These are phyloP conservation scores for Eragrostis curvula DNA, from an alignment of 176 grass and related monocot genomes.

Conservation along the genomic window DNA sequence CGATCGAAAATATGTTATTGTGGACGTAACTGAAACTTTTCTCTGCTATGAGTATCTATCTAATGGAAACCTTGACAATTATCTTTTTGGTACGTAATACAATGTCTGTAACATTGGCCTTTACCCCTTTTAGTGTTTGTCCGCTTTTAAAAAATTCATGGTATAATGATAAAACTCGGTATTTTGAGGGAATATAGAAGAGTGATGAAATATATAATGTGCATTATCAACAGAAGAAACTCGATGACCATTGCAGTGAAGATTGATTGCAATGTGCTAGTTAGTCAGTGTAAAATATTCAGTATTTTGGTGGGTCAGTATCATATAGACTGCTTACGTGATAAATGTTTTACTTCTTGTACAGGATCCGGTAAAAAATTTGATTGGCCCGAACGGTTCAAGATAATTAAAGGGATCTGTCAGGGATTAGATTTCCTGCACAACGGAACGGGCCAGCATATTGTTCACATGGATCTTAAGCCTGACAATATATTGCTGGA, in stretches of 20 bases:
- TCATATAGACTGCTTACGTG: not conserved
- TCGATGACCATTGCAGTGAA: no score
- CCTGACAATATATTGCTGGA: slow-evolving; percentile 33
- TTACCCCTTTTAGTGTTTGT: not conserved
- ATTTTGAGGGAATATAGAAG: no score
- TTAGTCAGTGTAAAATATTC: not conserved
- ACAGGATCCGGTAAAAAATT: not conserved
- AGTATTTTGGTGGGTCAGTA: not conserved
- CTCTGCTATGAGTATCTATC: slow-evolving; percentile 44
- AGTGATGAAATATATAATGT: no score
- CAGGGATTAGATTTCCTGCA: slow-evolving; percentile 28
- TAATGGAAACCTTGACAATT: slow-evolving; percentile 27
- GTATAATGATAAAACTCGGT: not conserved
- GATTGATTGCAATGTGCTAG: no score
- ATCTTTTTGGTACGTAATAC: slow-evolving; percentile 40
- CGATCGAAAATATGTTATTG: slow-evolving; percentile 43
- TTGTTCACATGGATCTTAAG: slow-evolving; percentile 44
- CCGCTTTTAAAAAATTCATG: not conserved
- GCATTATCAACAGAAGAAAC: no score
- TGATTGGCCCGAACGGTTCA: slow-evolving; percentile 28
- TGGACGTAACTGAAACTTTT: slow-evolving; percentile 20
- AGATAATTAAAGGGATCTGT: slow-evolving; percentile 4
- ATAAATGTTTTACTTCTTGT: not conserved
- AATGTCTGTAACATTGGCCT: not conserved
- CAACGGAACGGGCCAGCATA: not conserved